Evolutionary conservation across 208 protist species (phyloP), one percentile per base, ranked within the genome.

Genomic region (Leishmania mexicana): DNA sequence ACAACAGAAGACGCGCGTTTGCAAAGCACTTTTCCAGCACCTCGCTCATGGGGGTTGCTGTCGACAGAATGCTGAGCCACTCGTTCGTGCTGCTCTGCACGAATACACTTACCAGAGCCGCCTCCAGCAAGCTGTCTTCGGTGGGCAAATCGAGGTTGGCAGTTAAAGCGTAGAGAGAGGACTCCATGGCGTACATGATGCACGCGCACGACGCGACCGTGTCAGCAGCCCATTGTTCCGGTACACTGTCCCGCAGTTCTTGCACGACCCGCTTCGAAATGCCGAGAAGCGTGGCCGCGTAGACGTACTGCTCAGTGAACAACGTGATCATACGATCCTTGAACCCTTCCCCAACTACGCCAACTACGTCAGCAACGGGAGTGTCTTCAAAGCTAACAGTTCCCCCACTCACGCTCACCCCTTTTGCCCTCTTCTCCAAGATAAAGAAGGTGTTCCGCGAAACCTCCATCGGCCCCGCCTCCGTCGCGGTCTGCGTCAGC

Each of bases 261-360:
- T 95, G 89, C 19, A 94, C 81, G 10, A 95, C 85, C 31, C 92
- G 90, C 78, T 96, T 97, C 76, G 95, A 78, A 62, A 85, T 87
- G 31, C 95, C 95, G 19, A 97, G 85, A 42, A 97, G 80, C 17
- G 89, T 88, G 13, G 91, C 87, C 40, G 90, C 84, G 81, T 95
- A 96, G 67, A 94, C 92, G 81, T 97, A 94, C 85, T 97, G 92
- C 77, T 94, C 93, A 47, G 93, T 95, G 76, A 96, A 94, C 11
- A 96, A 72, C n/a, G 93, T 91, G 54, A 95, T 91, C 92, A 96
- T 94, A 35, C 84, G 81, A 80, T 96, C 86, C 82, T 92, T 95
- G 79, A 96, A 96, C 11, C 93, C 95, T 45, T 97, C 95, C 35
- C 95, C 94, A 65, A 97, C 87, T 8, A 91, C 89, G 13, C 95